phyloP scores from a whole-genome alignment of 371 early-diverging fungal genomes.

The Blastocladiella emersonii region DNA sequence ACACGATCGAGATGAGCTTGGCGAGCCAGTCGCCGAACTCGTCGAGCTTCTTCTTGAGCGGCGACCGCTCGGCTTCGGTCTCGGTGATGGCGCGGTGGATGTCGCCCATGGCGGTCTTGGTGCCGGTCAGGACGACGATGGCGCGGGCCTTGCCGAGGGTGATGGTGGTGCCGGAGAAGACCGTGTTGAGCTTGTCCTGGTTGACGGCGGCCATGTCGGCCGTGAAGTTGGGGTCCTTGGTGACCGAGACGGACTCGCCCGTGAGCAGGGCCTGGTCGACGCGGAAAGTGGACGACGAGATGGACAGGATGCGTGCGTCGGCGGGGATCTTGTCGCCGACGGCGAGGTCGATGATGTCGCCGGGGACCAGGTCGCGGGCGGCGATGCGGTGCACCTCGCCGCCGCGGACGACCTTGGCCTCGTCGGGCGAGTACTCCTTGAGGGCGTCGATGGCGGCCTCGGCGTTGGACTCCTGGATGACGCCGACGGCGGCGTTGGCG shows the following conservation, averaged over 20 bases:
- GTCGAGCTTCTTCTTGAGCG: conserved; percentile 84
- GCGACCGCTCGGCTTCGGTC: conserved; percentile 81
- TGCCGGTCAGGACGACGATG: conserved; percentile 77
- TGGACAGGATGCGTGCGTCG: conserved; percentile 68
- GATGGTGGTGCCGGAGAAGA: conserved; percentile 92
- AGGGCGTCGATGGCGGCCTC: conserved; percentile 93
- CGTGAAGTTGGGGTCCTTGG: conserved; percentile 54
- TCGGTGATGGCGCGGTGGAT: conserved; percentile 76
- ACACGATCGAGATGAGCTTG: conserved; percentile 84
- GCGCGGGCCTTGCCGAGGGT: conserved; percentile 81
- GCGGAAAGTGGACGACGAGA: conserved; percentile 66
- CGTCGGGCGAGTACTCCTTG: conserved; percentile 87
- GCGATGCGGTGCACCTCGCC: conserved; percentile 51
- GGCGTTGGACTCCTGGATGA: conserved; percentile 89
- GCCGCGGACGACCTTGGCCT: conserved; percentile 74
- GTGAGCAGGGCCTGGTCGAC: conserved; percentile 92
- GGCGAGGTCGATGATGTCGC: conserved; percentile 78
- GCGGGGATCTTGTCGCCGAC: conserved; percentile 95
- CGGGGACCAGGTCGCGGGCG: conserved; percentile 82
- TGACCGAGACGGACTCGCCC: conserved; percentile 89
- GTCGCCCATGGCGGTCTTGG: conserved; percentile 80
- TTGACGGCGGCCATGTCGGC: conserved; percentile 61
- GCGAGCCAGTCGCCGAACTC: conserved; percentile 94
- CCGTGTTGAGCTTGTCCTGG: conserved; percentile 88
- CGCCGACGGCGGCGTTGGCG: conserved; percentile 94